phyloP scores from a whole-genome alignment of 2,329 filamentous ascomycete species.

The Colletotrichum sp. region DNA sequence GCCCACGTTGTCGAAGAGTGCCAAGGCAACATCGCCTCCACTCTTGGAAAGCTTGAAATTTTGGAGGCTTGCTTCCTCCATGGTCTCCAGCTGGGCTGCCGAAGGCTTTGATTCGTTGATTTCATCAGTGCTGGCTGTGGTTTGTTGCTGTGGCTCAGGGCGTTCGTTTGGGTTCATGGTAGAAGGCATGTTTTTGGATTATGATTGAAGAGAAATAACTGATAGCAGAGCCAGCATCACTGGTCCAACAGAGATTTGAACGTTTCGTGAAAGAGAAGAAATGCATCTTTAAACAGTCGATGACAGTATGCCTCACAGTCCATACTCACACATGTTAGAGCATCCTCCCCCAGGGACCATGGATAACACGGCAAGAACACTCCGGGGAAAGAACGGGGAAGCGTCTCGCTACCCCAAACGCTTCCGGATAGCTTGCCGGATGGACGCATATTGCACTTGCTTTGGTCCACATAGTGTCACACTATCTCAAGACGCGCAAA shows the following conservation, averaged over 20 bases:
- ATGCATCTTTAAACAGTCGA: not conserved
- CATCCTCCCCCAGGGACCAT: not conserved
- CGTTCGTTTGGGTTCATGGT: not conserved
- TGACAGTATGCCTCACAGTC: accelerated
- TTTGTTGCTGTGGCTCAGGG: not conserved
- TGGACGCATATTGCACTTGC: not conserved
- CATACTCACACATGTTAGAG: not conserved
- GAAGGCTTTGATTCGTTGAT: not conserved
- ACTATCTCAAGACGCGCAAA: not conserved
- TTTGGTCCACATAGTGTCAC: not conserved
- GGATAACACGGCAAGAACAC: not conserved
- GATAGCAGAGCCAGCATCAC: not conserved
- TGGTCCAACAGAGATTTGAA: not conserved
- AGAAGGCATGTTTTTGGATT: not conserved
- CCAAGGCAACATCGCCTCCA: not conserved
- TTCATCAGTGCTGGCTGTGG: accelerated
- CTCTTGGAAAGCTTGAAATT: not conserved
- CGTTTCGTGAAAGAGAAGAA: not conserved
- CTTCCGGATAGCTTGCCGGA: not conserved
- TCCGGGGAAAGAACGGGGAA: not conserved
- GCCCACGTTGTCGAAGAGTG: not conserved
- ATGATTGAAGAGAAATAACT: not conserved
- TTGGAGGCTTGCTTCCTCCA: not conserved
- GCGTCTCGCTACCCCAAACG: not conserved
- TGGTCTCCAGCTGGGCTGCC: not conserved